These are phyloP conservation scores for Ogataea haglerorum DNA, from an alignment of 805 yeast species.

Conservation along the genomic window DNA sequence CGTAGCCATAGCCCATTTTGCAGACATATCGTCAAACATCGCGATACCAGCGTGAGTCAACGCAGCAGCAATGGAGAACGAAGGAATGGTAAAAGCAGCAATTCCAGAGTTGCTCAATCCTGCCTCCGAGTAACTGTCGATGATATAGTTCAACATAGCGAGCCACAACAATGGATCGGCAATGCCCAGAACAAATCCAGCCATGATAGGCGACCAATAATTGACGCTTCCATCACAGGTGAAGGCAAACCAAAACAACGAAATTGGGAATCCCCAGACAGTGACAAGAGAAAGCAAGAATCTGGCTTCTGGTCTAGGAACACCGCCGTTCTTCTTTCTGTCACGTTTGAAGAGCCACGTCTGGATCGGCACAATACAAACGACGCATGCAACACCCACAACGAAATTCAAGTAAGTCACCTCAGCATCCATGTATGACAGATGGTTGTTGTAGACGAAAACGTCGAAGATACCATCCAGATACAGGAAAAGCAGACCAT, in stretches of 20 bases:
- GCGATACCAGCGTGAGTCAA: slow-evolving; percentile 38
- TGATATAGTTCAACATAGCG: slow-evolving; percentile 35
- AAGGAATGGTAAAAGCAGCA: slow-evolving; percentile 37
- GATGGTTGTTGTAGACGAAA: slow-evolving; percentile 33
- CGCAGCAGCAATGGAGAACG: slow-evolving; percentile 35
- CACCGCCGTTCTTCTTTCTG: slow-evolving; percentile 32
- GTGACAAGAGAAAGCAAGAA: slow-evolving; percentile 31
- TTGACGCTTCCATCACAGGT: slow-evolving; percentile 31
- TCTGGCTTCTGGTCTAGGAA: slow-evolving; percentile 35
- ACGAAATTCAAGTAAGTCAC: slow-evolving; percentile 34
- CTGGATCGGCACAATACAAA: slow-evolving; percentile 31
- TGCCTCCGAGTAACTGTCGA: slow-evolving; percentile 34
- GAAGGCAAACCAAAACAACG: slow-evolving; percentile 35
- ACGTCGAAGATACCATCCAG: slow-evolving; percentile 36
- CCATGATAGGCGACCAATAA: slow-evolving; percentile 36
- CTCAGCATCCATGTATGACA: slow-evolving; percentile 32
- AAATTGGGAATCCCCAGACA: slow-evolving; percentile 37
- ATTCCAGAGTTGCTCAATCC: slow-evolving; percentile 34
- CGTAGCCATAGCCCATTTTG: slow-evolving; percentile 35
- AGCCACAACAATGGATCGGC: slow-evolving; percentile 36
- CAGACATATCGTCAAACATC: slow-evolving; percentile 36
- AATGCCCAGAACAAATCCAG: slow-evolving; percentile 33
- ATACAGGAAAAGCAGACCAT: slow-evolving; percentile 35
- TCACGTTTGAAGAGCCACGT: slow-evolving; percentile 30
- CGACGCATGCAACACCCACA: slow-evolving; percentile 32